Evolutionary conservation across 1,284 basidiomycete species (phyloP).

Genomic region (Malassezia globosa): DNA sequence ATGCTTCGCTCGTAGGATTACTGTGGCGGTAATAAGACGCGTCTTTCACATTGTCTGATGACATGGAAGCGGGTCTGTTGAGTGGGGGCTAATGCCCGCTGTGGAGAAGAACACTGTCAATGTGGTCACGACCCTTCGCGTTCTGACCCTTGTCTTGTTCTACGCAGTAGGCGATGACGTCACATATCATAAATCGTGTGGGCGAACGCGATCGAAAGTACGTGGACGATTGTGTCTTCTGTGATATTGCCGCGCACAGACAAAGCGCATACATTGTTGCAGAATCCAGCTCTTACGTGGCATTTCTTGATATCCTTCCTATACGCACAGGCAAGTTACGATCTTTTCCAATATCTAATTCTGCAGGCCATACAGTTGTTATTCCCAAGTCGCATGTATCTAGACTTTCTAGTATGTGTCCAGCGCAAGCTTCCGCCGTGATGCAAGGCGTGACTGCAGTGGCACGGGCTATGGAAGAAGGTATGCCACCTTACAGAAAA

Average conservation of each 20-base stretch:
- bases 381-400: slow-evolving; percentile 8
- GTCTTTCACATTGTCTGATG: too few relatives aligned
- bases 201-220: background rate
- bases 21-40: slow-evolving; percentile 8
- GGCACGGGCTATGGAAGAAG: slow-evolving; percentile 12
- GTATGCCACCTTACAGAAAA: background rate
- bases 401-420: background rate
- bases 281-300: slow-evolving; percentile 4
- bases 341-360: background rate
- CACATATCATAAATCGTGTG: slow-evolving; percentile 6
- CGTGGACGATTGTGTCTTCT: slow-evolving; percentile 6
- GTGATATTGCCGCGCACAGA: slow-evolving; percentile 3
- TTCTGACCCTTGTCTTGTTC: too few relatives aligned
- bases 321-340: slow-evolving; percentile 13
- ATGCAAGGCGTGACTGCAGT: slow-evolving; percentile 6
- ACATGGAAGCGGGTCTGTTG: too few relatives aligned
- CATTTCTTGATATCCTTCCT: slow-evolving; percentile 13
- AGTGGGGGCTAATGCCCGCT: too few relatives aligned
- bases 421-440: background rate
- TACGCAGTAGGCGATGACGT: too few relatives aligned
- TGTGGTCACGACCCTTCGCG: too few relatives aligned
- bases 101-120: too few relatives aligned
- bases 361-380: slow-evolving; percentile 11
- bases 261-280: slow-evolving; percentile 8
- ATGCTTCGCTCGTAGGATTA: slow-evolving; percentile 14